These are phyloP conservation scores for Leccinum huronense DNA, from an alignment of 1,284 basidiomycete genomes.

Conservation along the genomic window DNA sequence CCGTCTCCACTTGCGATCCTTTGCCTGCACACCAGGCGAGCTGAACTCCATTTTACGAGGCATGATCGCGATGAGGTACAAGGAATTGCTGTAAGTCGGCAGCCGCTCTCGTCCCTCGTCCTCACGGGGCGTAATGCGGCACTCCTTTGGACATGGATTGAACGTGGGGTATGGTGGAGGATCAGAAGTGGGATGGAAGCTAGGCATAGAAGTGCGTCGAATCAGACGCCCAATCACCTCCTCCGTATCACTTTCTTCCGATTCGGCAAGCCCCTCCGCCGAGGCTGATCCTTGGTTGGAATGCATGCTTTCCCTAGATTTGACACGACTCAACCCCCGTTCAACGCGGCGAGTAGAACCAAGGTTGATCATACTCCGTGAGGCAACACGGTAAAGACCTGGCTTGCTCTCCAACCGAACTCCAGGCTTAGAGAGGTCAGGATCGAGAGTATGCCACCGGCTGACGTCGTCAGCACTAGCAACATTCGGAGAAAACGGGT, in stretches of 20 bases:
- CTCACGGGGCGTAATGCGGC: slow-evolving; percentile 16
- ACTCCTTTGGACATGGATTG: slow-evolving; percentile 24
- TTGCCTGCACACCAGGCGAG: slow-evolving; percentile 81
- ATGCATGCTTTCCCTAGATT: slow-evolving; percentile 17
- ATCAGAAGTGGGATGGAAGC: slow-evolving; percentile 32
- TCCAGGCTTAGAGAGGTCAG: slow-evolving; percentile 10
- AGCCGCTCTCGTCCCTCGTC: slow-evolving; percentile 78
- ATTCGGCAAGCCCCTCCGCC: slow-evolving; percentile 17
- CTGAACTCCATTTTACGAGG: slow-evolving; percentile 95
- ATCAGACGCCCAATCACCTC: slow-evolving; percentile 27
- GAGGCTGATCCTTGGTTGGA: slow-evolving; percentile 17
- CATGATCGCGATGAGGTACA: slow-evolving; percentile 84
- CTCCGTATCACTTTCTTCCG: slow-evolving; percentile 29
- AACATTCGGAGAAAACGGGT: slow-evolving; percentile 22
- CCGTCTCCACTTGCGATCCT: slow-evolving; percentile 89
- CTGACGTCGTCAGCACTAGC: slow-evolving; percentile 6
- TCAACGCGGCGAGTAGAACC: slow-evolving; percentile 27
- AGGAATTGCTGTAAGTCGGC: slow-evolving; percentile 79
- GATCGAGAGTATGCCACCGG: slow-evolving; percentile 3
- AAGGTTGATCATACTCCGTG: slow-evolving; percentile 49
- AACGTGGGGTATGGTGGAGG: slow-evolving; percentile 39
- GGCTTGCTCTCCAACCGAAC: slow-evolving; percentile 26
- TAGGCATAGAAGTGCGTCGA: slow-evolving; percentile 36
- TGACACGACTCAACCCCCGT: slow-evolving; percentile 10
- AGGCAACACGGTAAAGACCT: slow-evolving; percentile 38